These are phyloP conservation scores for Staphylotrichum longicolle DNA, from an alignment of 495 filamentous ascomycete genomes.

Conservation along the genomic window DNA sequence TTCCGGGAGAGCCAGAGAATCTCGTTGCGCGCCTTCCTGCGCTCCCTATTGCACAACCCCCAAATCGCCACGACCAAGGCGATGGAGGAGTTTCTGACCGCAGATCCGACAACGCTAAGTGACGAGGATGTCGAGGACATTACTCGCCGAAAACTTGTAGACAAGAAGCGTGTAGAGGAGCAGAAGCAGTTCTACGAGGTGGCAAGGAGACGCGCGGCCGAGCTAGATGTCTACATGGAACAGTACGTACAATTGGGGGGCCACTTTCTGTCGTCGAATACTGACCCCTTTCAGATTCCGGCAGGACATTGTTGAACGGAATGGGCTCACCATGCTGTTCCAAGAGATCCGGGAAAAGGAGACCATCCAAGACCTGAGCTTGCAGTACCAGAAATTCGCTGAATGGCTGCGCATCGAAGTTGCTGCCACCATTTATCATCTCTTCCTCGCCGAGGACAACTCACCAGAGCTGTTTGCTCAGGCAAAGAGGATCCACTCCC, in stretches of 20 bases:
- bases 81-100: slow-evolving; percentile 76
- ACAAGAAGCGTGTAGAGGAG: slow-evolving; percentile 84
- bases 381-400: slow-evolving; percentile 96
- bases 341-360: slow-evolving; percentile 85
- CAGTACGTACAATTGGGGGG: slow-evolving; percentile 53
- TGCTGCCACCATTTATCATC: slow-evolving; percentile 92
- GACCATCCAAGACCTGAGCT: slow-evolving; percentile 78
- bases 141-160: slow-evolving; percentile 71
- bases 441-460: slow-evolving; percentile 97
- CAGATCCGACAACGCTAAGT: slow-evolving; percentile 63
- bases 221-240: slow-evolving; percentile 98
- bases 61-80: slow-evolving; percentile 78
- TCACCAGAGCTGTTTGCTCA: slow-evolving; percentile 94
- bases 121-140: slow-evolving; percentile 85
- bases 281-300: slow-evolving; percentile 44
- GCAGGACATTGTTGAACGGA: slow-evolving; percentile 57
- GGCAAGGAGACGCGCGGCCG: slow-evolving; percentile 81
- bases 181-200: slow-evolving; percentile 94
- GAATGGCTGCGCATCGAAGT: slow-evolving; percentile 98
- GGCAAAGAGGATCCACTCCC: slow-evolving; percentile 84
- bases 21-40: slow-evolving; percentile 84
- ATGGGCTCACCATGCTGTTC: slow-evolving; percentile 92
- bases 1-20: slow-evolving; percentile 90
- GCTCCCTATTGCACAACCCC: slow-evolving; percentile 77
- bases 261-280: neutral